Conservation (phyloP, 164 flowering plant genomes). For the Brasenia schreberi region DNA sequence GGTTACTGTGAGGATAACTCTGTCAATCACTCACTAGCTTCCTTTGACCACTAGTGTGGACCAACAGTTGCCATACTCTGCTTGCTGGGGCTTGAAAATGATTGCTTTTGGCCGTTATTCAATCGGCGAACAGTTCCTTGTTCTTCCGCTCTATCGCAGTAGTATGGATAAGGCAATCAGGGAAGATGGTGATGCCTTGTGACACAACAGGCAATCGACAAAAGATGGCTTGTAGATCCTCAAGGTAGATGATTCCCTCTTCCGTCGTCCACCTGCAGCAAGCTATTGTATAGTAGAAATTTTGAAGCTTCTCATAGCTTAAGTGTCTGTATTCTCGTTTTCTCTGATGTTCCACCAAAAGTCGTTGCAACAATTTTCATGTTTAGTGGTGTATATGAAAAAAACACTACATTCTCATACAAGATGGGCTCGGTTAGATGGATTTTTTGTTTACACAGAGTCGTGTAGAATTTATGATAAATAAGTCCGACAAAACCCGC, state of each 20-base stretch:
- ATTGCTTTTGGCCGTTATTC: too few species aligned
- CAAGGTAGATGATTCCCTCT: not conserved
- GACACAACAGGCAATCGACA: too few species aligned
- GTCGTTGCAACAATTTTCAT: not conserved
- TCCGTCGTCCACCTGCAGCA: not conserved
- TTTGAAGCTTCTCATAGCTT: not conserved
- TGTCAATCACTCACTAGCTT: conserved; percentile 10
- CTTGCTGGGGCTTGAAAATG: not conserved
- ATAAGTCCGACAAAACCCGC: too few species aligned
- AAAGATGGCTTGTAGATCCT: not conserved
- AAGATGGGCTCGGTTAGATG: too few species aligned
- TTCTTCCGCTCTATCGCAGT: not conserved
- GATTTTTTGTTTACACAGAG: too few species aligned
- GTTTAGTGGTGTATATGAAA: not conserved
- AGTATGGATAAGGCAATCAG: not conserved
- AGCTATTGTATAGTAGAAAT: not conserved
- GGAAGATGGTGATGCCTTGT: too few species aligned
- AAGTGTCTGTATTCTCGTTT: not conserved
- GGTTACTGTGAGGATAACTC: conserved; percentile 57
- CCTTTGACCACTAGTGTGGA: not conserved
- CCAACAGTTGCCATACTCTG: not conserved
- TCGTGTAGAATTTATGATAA: too few species aligned
- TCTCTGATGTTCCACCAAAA: not conserved
- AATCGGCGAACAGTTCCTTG: not conserved
- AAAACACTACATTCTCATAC: too few species aligned